These are phyloP conservation scores for Pontederia paniculata DNA, from an alignment of 176 grass and related monocot genomes.

Conservation along the genomic window DNA sequence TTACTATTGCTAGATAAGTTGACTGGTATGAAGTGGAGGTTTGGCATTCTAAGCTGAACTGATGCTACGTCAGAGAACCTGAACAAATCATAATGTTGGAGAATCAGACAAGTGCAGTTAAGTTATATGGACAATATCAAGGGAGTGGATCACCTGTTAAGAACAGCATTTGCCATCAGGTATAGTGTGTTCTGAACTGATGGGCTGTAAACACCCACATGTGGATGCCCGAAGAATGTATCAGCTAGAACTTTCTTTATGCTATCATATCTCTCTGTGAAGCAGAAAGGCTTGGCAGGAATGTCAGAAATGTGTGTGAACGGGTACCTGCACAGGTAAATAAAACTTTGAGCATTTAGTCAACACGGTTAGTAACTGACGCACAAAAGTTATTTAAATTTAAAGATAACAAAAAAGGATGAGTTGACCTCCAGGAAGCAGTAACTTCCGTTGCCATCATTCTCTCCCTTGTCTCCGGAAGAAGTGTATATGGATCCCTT, in stretches of 20 bases:
- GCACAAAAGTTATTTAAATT: background rate
- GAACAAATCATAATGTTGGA: background rate
- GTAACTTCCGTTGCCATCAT: conserved; percentile 91
- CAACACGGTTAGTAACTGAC: background rate
- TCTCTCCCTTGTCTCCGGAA: conserved; percentile 86
- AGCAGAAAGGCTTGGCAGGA: conserved; percentile 66
- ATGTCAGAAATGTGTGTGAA: conserved; percentile 55
- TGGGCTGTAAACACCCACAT: conserved; percentile 83
- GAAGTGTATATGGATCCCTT: conserved; percentile 70
- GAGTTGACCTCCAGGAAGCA: conserved; percentile 68
- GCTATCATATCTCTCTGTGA: conserved; percentile 63
- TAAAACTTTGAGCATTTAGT: background rate
- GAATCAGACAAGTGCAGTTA: conserved; percentile 14
- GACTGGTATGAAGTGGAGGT: conserved; percentile 79
- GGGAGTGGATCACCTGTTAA: conserved; percentile 45
- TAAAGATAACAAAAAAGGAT: conserved; percentile 3
- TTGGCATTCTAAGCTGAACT: conserved; percentile 83
- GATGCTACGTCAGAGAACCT: conserved; percentile 71
- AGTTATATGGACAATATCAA: background rate
- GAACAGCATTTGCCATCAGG: conserved; percentile 75
- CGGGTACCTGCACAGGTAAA: conserved; percentile 38
- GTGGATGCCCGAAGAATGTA: conserved; percentile 69
- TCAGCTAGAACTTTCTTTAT: conserved; percentile 65
- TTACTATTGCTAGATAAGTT: conserved; percentile 77
- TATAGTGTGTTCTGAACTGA: conserved; percentile 89